Evolutionary conservation across 257 asterid genomes (phyloP), one percentile per base, ranked within the genome.

Genomic region (Nyctanthes arbortristis): DNA sequence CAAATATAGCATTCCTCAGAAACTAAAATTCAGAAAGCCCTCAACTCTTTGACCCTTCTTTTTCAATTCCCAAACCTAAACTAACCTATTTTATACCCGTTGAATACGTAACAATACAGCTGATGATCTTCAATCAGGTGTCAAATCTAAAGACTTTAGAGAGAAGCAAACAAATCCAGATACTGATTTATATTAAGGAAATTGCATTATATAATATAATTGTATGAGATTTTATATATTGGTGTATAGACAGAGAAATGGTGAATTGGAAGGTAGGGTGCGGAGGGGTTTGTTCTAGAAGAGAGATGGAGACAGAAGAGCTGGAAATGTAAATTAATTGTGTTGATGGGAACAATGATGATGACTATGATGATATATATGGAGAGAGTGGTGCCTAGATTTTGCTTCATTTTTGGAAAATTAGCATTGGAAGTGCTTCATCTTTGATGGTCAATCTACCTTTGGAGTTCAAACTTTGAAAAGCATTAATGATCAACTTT

Each of bases 1-100:
- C 81, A 75, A 75, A 73, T 61, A 79, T 14, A 77, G 72, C 88
- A 85, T 80, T 71, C 61, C 47, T 36, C 63, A 16, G 27, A 72
- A 79, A 57, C 62, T 12, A 37, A 40, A 59, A 30, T 8, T n/a
- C 68, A 61, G 10, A 61, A 47, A 61, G 33, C 57, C 45, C 66
- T 45, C n/a, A 39, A 33, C 1, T 13, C 49, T 30, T 40, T 36
- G 39, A 57, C n/a, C 65, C 18, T 36, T 36, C 29, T 6, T 1
- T 10, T 14, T 14, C 61, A 1, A 49, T 64, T 43, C 34, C 58
- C 39, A n/a, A 70, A 36, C 59, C 59, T 55, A 24, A 10, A 22
- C 14, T 36, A n/a, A 22, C 49, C 22, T 20, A 49, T 28, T 25
- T 5, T 39, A 29, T 6, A 18, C 28, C 13, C 61, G 7, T 37